phyloP scores from a whole-genome alignment of 2,329 filamentous ascomycete genomes.

The Trichocomaceae sp. region DNA sequence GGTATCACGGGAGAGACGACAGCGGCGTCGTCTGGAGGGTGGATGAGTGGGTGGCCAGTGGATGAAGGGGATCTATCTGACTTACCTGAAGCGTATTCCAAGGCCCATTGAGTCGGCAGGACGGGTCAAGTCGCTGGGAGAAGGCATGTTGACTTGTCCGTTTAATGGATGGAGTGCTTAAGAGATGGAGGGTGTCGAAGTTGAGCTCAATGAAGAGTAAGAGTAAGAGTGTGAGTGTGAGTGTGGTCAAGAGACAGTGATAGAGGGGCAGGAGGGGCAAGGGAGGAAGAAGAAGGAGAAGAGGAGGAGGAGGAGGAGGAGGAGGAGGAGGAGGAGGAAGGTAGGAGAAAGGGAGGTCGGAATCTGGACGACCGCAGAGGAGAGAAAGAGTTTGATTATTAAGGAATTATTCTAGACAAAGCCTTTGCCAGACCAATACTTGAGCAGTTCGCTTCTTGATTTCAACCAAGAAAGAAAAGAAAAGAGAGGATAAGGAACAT shows the following conservation, averaged over 20 bases:
- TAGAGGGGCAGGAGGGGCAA: too few relatives aligned
- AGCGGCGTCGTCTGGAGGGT: slow-evolving; percentile 16
- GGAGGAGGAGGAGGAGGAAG: too few relatives aligned
- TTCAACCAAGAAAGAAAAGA: not conserved
- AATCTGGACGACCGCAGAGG: not conserved
- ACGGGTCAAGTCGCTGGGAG: too few relatives aligned
- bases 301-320: not conserved
- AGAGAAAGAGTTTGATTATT: slow-evolving; percentile 1
- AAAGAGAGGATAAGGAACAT: not conserved
- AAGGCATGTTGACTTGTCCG: too few relatives aligned
- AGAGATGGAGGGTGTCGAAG: too few relatives aligned
- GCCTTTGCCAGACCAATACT: not conserved
- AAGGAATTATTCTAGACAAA: slow-evolving; percentile 6
- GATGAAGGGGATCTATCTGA: too few relatives aligned
- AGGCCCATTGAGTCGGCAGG: too few relatives aligned
- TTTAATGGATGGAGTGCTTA: too few relatives aligned
- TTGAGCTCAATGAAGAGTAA: not conserved
- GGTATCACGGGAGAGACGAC: slow-evolving; percentile 20
- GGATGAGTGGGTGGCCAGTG: too few relatives aligned
- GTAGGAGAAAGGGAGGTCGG: too few relatives aligned
- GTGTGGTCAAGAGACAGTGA: too few relatives aligned
- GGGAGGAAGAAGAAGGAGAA: not conserved
- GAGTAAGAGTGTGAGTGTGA: not conserved
- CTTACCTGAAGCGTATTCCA: too few relatives aligned
- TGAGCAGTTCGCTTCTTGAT: not conserved